A percentile compares a stretch with the other conserved stretches of the same genome.
These are phyloP conservation scores for Heterotrichella gracilis DNA, from an alignment of 352 stramenopile genomes.

Conservation along the genomic window DNA sequence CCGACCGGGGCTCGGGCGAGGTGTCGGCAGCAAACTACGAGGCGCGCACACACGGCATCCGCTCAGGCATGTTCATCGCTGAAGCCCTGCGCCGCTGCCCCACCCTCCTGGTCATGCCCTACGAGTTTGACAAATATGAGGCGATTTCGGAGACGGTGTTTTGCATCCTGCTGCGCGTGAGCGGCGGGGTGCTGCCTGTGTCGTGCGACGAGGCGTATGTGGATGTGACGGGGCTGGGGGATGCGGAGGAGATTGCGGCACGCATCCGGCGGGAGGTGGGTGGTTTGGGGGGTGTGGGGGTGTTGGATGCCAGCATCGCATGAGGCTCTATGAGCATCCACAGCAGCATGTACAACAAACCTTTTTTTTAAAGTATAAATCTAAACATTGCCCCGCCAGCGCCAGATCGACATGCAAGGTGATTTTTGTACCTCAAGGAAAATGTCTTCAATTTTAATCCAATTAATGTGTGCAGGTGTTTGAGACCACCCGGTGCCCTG, in stretches of 20 bases:
- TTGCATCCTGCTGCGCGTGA: background rate
- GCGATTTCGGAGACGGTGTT: constrained; percentile 58
- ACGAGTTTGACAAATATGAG: constrained; percentile 52
- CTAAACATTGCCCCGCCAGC: no score
- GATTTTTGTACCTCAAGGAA: no score
- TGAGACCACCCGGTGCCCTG: constrained; percentile 42
- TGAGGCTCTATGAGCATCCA: no score
- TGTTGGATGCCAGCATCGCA: no score
- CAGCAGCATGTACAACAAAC: no score
- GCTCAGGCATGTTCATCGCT: constrained; percentile 66
- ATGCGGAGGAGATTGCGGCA: constrained; percentile 22
- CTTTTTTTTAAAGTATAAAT: no score
- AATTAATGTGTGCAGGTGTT: constrained; percentile 32
- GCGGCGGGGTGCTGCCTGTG: constrained; percentile 22
- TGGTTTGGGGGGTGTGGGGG: no score
- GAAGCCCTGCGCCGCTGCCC: constrained; percentile 49
- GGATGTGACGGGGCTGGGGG: constrained; percentile 30
- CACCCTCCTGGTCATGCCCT: constrained; percentile 54
- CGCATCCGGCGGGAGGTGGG: no score
- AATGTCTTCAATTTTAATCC: background rate
- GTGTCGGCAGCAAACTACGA: constrained; percentile 76
- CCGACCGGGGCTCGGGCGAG: no score
- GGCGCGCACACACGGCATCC: constrained; percentile 45
- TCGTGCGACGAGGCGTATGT: constrained; percentile 75
- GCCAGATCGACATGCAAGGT: no score